A percentile compares a stretch with the other conserved stretches of the same genome.
These are phyloP conservation scores for Hanseniaspora occidentalis DNA, from an alignment of 805 yeast species.

Conservation along the genomic window DNA sequence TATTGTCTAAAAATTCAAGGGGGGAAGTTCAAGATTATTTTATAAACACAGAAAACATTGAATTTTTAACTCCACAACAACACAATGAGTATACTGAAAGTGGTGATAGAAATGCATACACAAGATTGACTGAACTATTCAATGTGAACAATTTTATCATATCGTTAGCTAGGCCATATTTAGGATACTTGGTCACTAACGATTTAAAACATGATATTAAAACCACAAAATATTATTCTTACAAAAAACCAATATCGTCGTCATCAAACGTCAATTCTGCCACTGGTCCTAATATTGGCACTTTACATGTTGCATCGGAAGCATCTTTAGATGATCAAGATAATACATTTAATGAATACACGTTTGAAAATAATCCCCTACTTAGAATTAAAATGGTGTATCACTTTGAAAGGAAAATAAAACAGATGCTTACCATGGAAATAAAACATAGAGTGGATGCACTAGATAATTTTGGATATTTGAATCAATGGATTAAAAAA, in stretches of 20 bases:
- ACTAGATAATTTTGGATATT: conserved; percentile 62
- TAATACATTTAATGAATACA: conserved; percentile 5
- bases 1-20: conserved; percentile 49
- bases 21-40: conserved; percentile 44
- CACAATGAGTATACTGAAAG: conserved; percentile 33
- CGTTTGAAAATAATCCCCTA: conserved; percentile 11
- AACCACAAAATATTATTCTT: conserved; percentile 26
- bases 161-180: conserved; percentile 83
- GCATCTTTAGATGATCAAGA: not conserved
- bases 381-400: conserved; percentile 25
- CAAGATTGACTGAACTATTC: conserved; percentile 79
- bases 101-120: conserved; percentile 54
- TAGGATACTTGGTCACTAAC: conserved; percentile 78
- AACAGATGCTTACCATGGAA: conserved; percentile 59
- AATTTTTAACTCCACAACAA: conserved; percentile 10
- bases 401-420: conserved; percentile 28
- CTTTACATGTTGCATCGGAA: too few relatives aligned
- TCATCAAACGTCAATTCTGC: conserved; percentile 10
- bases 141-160: conserved; percentile 90
- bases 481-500: conserved; percentile 58
- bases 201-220: conserved; percentile 62
- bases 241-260: conserved; percentile 22
- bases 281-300: too few relatives aligned
- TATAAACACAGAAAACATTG: conserved; percentile 27
- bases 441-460: conserved; percentile 74